Evolutionary conservation across 2,329 filamentous ascomycete species (phyloP).

Genomic region (Phialocephala sp.): DNA sequence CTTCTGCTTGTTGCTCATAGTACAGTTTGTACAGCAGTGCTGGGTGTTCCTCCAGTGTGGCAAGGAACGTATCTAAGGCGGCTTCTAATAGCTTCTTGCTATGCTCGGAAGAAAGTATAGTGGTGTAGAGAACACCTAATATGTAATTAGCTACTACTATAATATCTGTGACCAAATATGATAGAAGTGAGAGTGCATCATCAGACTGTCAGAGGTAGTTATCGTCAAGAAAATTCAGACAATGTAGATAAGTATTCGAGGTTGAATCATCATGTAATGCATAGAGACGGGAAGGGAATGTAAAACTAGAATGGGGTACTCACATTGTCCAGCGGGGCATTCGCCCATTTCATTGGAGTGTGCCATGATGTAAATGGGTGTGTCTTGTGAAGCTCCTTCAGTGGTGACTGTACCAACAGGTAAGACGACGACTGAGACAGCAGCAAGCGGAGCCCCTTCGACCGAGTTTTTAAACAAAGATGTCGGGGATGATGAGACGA

Average conservation of each 20-base stretch:
- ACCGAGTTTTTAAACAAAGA: constrained; percentile 71
- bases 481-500: constrained; percentile 70
- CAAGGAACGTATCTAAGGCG: constrained; percentile 52
- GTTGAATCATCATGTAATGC: constrained; percentile 80
- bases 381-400: constrained; percentile 45
- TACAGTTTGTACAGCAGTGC: constrained; percentile 56
- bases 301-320: constrained; percentile 56
- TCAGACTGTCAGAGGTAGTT: constrained; percentile 90
- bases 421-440: constrained; percentile 73
- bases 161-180: constrained; percentile 15
- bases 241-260: constrained; percentile 99
- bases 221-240: constrained; percentile 95
- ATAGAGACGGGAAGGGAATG: constrained; percentile 25
- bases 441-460: constrained; percentile 78
- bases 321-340: constrained; percentile 88
- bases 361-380: constrained; percentile 65
- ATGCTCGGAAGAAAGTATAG: constrained; percentile 30
- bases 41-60: constrained; percentile 40
- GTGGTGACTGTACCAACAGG: constrained; percentile 56
- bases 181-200: constrained; percentile 48
- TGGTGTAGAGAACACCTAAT: constrained; percentile 45
- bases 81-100: constrained; percentile 37
- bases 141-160: constrained; percentile 31
- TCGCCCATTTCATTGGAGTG: constrained; percentile 94
- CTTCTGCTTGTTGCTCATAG: constrained; percentile 57